Evolutionary conservation across 1,284 basidiomycete genomes (phyloP), one percentile per base, ranked within the genome.

Genomic region (Tilletia walkeri): DNA sequence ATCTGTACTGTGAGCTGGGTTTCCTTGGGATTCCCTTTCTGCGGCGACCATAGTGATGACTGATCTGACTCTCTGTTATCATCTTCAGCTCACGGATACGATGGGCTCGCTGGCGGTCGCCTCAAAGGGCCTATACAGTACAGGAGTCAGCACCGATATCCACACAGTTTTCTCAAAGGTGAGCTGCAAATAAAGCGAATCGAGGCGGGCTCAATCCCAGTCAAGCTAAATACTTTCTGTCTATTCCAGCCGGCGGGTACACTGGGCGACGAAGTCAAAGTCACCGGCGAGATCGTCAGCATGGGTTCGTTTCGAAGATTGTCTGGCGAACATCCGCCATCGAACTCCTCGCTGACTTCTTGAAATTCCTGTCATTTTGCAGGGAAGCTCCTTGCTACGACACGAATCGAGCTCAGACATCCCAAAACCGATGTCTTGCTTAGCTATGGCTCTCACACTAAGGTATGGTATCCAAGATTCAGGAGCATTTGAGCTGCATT

Each of bases 121-220:
- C 0, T 89, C 90, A 14, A 90, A 90, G 75, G 93, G 93, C 3
- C 88, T 93, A 34, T 90, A 86, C 82, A 91, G 92, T 89, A 94
- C 93, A 0, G 86, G 93, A 18, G 92, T 95, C 6, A 92, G 91
- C 2, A 93, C 92, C 0, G 93, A 95, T 81, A 90, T 95, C 77
- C 90, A 90, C 65, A 90, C 92, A 0, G 92, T 91, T 2, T 95
- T 92, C 76, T 89, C 92, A 68, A 88, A 88, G 59, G 59, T 63
- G 59, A 63, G 59, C 59, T 63, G 59, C 56, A 18, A 16, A 41
- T 30, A 18, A 24, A 7, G 30, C 50, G 50, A 53, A 45, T 7
- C 50, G n/a, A 9, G n/a, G 18, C 50, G 50, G 53, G 9, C 53
- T 56, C 20, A 9, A 9, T 56, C 53, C 1, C 53, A n/a, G 4